Evolutionary conservation across 2,329 filamentous ascomycete species (phyloP), one percentile per base, ranked within the genome.

Genomic region (Grosmannia huntii): DNA sequence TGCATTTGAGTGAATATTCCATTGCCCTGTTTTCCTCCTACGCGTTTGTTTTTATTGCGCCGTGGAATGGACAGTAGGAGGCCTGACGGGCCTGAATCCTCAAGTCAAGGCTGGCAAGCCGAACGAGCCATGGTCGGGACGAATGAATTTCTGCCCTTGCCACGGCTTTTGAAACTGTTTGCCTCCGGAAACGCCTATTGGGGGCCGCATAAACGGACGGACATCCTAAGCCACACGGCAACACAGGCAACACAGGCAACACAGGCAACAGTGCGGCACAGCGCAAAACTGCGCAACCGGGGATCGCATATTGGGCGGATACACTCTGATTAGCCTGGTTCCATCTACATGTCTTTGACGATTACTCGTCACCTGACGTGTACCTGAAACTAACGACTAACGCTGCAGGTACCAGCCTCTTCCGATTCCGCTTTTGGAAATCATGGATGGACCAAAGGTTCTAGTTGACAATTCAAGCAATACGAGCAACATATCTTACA

Each of bases 101-200:
- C 31, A 7, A 10, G 31, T 7, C 9, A 33, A 33, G 31, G 31
- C 31, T 41, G 38, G 19, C 38, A 41, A 19, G 38, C 12, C 19
- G 38, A 41, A 41, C 14, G 12, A 19, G 14, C 19, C 12, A 41
- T 4, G 19, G 38, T 19, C 89, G 69, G 38, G 38, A 19, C 3
- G 12, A 19, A 41, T 19, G 19, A 41, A 19, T 16, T 33, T 5
- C 31, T 33, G 31, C 31, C 9, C 9, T 33, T 33, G 31, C 31
- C 31, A 33, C 31, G 9, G 31, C 31, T 10, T 28, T 33, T 41
- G 38, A 41, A 19, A 2, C 38, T 19, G 38, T 41, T 41, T 41
- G 12, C 38, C 14, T 14, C 38, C 19, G 38, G 6, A 14, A 41
- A 41, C 41, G 41, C 41, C 41, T 19, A 44, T 44, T 44, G 41